A percentile compares a stretch with the other conserved stretches of the same genome.
These are phyloP conservation scores for Blumeria hordei DNA, from an alignment of 2,329 filamentous ascomycete genomes.

Conservation along the genomic window DNA sequence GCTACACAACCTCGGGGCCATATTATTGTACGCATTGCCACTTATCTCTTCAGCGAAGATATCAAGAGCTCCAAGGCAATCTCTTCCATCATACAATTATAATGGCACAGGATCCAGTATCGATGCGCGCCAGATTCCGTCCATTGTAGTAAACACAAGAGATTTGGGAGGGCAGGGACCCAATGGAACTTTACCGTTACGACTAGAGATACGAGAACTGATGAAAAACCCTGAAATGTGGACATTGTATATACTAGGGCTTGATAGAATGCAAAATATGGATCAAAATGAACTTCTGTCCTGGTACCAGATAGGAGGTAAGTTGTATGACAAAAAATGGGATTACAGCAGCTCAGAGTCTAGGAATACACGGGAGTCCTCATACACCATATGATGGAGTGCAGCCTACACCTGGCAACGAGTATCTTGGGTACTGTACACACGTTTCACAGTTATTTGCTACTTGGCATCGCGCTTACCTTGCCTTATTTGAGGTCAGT, in stretches of 20 bases:
- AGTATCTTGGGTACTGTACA: slow-evolving; percentile 10
- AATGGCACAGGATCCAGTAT: slow-evolving; percentile 4
- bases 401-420: slow-evolving; percentile 4
- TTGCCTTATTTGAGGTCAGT: slow-evolving; percentile 29
- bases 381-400: slow-evolving; percentile 9
- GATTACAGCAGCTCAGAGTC: neutral
- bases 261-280: slow-evolving; percentile 10
- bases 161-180: slow-evolving; percentile 5
- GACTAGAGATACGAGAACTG: slow-evolving; percentile 10
- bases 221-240: slow-evolving; percentile 9
- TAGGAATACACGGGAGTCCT: slow-evolving; percentile 12
- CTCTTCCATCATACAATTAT: slow-evolving; percentile 7
- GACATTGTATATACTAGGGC: slow-evolving; percentile 12
- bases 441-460: slow-evolving; percentile 13
- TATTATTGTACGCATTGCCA: no score
- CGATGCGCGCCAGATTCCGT: slow-evolving; percentile 5
- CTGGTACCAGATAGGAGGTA: slow-evolving; percentile 12
- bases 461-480: slow-evolving; percentile 30
- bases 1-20: no score
- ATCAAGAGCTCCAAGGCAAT: neutral
- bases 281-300: slow-evolving; percentile 8
- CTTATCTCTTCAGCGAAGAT: no score
- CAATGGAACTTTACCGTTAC: slow-evolving; percentile 7
- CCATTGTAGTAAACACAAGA: slow-evolving; percentile 6
- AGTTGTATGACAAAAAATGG: neutral